phyloP scores from a whole-genome alignment of 495 filamentous ascomycete species.

The Platismatia glauca region DNA sequence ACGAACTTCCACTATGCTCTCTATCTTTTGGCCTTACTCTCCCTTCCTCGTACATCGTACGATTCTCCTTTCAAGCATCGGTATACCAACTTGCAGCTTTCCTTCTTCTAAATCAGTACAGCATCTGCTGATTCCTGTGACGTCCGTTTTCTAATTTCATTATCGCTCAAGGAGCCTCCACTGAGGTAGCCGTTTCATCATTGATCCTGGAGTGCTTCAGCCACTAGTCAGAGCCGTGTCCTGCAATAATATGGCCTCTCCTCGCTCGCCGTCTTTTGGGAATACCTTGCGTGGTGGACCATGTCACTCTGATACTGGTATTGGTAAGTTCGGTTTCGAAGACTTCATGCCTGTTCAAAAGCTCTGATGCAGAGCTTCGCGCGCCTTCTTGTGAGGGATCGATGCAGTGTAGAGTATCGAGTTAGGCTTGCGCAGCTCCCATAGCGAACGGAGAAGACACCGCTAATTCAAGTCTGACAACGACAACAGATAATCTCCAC shows the following conservation, averaged over 20 bases:
- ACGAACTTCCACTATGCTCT: background rate
- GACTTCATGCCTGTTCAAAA: background rate
- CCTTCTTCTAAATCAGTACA: background rate
- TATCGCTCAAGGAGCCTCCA: background rate
- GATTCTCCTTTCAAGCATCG: background rate
- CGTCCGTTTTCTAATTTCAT: background rate
- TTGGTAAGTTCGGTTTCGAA: background rate
- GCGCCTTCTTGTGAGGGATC: background rate
- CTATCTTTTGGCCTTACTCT: background rate
- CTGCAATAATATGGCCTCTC: background rate
- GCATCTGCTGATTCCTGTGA: background rate
- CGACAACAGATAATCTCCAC: background rate
- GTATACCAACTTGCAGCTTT: conserved; percentile 10
- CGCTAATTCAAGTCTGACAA: background rate
- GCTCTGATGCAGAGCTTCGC: background rate
- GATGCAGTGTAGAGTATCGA: background rate
- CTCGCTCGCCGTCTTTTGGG: background rate
- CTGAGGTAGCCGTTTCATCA: background rate
- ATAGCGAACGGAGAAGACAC: background rate
- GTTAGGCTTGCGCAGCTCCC: background rate
- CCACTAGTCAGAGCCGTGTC: background rate
- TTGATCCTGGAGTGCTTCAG: background rate
- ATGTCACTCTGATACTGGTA: background rate
- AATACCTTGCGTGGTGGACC: background rate
- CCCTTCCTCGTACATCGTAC: background rate